Base-by-base conservation (phyloP, 345 rosid species). In the Acer saccharum region DNA sequence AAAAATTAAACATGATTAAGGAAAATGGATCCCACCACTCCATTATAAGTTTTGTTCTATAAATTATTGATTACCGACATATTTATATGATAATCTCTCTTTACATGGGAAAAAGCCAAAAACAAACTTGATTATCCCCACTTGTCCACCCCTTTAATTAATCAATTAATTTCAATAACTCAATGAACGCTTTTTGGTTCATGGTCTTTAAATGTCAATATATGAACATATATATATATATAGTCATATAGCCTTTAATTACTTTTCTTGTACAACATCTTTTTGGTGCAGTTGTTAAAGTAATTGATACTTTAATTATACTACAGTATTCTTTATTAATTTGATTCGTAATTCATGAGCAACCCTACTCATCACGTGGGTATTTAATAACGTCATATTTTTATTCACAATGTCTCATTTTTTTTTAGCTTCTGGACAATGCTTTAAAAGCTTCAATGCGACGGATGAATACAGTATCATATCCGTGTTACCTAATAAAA, bases 41-140 rank as follows among this genome's bases (percentile, higher is more conserved):
- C 63, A 65, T 52, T 65, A 23, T 6, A 43, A 11, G 58, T 18
- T 62, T 55, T 39, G 18, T 6, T 29, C 23, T 18, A 62, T 74
- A 73, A 41, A 68, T 2, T 21, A 78, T 17, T 71, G 77, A 60
- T 64, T 79, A 48, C 82, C 76, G 85, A 79, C 85, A 82, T 1
- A 11, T 16, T 46, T 39, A 13, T 67, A 77, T 72, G 71, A 68
- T 77, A n/a, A 72, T 32, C 61, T 35, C 73, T 67, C 62, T 77
- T 39, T 32, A 41, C 27, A 60, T 60, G 58, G 58, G 58, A 54
- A 54, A 84, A 84, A 81, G 87, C 78, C 52, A 78, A 78, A 46
- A 60, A 76, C 84, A 81, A 69, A 76, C 78, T 84, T 79, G 83
- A 84, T 79, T 79, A 84, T 81, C 71, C 84, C 87, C 84, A 81